Percentiles rank a stretch among this genome's conserved stretches.
phyloP scores from a whole-genome alignment of 2,329 filamentous ascomycete genomes.

The Nigrospora sphaerica region DNA sequence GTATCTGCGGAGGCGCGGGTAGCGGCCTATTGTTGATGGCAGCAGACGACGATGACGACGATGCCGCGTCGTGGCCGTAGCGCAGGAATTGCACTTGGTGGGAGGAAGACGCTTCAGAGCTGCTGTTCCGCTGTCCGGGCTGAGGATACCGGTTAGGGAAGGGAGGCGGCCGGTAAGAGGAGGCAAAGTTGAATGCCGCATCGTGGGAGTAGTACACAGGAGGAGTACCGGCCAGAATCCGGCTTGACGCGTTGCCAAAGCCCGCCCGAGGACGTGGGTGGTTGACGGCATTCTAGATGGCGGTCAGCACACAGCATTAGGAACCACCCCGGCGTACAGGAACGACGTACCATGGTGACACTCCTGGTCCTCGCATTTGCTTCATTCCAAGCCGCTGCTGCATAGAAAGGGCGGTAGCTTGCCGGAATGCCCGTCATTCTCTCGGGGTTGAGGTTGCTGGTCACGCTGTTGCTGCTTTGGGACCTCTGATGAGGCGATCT shows the following conservation, averaged over 20 bases:
- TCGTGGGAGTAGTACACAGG: constrained; percentile 20
- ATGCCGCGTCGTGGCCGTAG: constrained; percentile 17
- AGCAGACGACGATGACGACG: constrained; percentile 31
- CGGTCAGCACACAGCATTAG: neutral
- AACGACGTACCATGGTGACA: constrained; percentile 39
- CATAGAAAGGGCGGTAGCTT: too few relatives aligned
- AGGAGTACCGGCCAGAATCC: constrained; percentile 32
- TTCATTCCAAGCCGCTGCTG: constrained; percentile 20
- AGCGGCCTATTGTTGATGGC: constrained; percentile 23
- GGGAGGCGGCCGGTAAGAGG: too few relatives aligned
- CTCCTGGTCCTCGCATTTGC: constrained; percentile 35
- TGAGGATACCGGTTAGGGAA: too few relatives aligned
- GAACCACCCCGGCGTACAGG: constrained; percentile 5
- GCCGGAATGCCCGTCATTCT: neutral
- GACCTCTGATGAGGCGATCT: constrained; percentile 35
- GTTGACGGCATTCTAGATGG: neutral
- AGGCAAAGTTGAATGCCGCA: too few relatives aligned
- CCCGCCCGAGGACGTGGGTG: too few relatives aligned
- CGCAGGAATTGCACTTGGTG: too few relatives aligned
- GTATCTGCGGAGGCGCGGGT: constrained; percentile 40
- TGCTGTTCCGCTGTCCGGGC: too few relatives aligned
- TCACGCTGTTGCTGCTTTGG: constrained; percentile 33
- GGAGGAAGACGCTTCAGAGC: too few relatives aligned
- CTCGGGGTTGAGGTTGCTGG: constrained; percentile 18
- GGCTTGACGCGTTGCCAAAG: constrained; percentile 21